Evolutionary conservation across 148 eudicot species (phyloP).

Genomic region (Vaccinium corymbosum): DNA sequence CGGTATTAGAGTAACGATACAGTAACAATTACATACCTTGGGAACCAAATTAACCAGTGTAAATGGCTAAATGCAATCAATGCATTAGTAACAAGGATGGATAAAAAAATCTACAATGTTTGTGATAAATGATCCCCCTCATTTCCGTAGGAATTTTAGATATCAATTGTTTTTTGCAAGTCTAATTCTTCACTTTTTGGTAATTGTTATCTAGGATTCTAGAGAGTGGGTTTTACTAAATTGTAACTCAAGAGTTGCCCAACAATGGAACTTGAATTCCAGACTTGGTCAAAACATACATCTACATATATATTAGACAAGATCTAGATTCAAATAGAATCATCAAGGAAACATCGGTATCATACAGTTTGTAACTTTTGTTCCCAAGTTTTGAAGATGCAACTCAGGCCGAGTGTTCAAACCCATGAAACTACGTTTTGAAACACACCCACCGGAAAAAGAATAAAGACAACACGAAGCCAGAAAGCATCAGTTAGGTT

Average conservation of each 20-base stretch:
- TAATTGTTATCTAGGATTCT: background rate
- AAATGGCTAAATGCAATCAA: background rate
- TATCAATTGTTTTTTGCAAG: background rate
- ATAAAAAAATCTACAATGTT: background rate
- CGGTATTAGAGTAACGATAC: background rate
- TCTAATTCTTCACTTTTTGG: background rate
- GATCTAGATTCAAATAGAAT: background rate
- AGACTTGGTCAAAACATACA: background rate
- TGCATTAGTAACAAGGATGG: background rate
- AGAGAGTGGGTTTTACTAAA: background rate
- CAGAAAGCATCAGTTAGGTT: background rate
- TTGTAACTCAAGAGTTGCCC: background rate
- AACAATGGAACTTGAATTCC: background rate
- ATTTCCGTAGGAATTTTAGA: background rate
- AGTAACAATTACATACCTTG: background rate
- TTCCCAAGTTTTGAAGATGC: background rate
- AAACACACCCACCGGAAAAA: background rate
- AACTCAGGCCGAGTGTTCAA: background rate
- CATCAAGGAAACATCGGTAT: background rate
- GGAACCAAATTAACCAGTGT: background rate
- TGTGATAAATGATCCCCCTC: background rate
- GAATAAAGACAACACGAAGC: background rate
- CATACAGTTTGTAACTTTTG: background rate
- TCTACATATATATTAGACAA: background rate
- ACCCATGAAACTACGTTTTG: background rate